phyloP scores from a whole-genome alignment of 1,139 yeast species.

The Suhomyces ambrosiae region DNA sequence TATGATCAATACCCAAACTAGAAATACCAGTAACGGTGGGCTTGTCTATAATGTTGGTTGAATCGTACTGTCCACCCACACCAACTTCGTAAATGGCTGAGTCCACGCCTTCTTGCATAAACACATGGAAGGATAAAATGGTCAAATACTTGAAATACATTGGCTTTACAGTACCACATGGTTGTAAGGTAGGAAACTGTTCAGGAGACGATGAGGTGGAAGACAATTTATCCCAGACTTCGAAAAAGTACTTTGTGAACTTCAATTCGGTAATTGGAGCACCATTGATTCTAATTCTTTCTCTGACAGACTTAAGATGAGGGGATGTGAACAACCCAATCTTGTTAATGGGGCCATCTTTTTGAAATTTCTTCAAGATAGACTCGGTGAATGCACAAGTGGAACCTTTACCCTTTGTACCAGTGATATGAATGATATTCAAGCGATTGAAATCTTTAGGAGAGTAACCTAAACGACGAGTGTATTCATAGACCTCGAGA shows the following conservation, averaged over 20 bases:
- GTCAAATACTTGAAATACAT: slow-evolving; percentile 93
- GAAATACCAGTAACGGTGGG: slow-evolving; percentile 90
- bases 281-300: slow-evolving; percentile 87
- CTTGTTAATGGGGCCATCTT: slow-evolving; percentile 41
- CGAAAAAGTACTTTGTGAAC: slow-evolving; percentile 88
- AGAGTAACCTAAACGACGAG: slow-evolving; percentile 82
- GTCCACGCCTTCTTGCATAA: slow-evolving; percentile 82
- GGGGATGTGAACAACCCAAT: slow-evolving; percentile 95
- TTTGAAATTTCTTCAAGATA: slow-evolving; percentile 63
- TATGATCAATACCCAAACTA: slow-evolving; percentile 90
- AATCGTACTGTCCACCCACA: slow-evolving; percentile 95
- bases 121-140: slow-evolving; percentile 85
- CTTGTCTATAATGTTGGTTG: slow-evolving; percentile 78
- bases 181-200: slow-evolving; percentile 73
- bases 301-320: slow-evolving; percentile 90
- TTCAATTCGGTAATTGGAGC: slow-evolving; percentile 76
- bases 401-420: slow-evolving; percentile 98
- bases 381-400: slow-evolving; percentile 94
- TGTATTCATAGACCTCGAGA: slow-evolving; percentile 89
- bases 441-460: slow-evolving; percentile 68
- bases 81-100: slow-evolving; percentile 97
- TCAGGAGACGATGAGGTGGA: slow-evolving; percentile 55
- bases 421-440: slow-evolving; percentile 89
- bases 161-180: slow-evolving; percentile 68
- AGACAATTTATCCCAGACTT: slow-evolving; percentile 84